Conservation (phyloP, 495 filamentous ascomycete genomes). For the Penicillium fimorum region DNA sequence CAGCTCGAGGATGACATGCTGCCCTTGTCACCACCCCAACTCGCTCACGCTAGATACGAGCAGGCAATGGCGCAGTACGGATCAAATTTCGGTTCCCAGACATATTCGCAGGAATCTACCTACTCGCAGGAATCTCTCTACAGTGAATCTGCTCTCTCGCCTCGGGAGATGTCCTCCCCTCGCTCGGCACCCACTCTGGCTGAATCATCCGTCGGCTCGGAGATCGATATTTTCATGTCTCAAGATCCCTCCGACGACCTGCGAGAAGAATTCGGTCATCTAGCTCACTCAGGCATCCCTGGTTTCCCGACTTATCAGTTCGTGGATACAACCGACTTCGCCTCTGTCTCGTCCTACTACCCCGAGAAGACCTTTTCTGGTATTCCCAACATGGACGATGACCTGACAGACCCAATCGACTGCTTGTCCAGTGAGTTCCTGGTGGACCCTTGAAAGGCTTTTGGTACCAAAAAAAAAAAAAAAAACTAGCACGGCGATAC, state of each 20-base stretch:
- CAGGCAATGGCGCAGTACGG: slow-evolving; percentile 27
- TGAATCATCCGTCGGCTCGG: slow-evolving; percentile 40
- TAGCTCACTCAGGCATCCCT: slow-evolving; percentile 31
- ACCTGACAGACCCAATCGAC: slow-evolving; percentile 34
- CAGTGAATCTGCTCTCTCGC: slow-evolving; percentile 29
- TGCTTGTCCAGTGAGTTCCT: slow-evolving; percentile 30
- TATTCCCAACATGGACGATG: slow-evolving; percentile 31
- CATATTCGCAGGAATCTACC: slow-evolving; percentile 28
- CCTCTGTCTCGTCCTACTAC: slow-evolving; percentile 35
- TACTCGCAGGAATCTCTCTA: slow-evolving; percentile 35
- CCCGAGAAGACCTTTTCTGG: slow-evolving; percentile 37
- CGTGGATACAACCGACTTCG: slow-evolving; percentile 34
- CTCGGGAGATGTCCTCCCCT: slow-evolving; percentile 39
- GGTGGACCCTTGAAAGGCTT: slow-evolving; percentile 22
- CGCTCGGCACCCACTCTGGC: slow-evolving; percentile 41
- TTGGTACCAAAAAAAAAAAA: neutral
- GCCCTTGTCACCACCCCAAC: slow-evolving; percentile 32
- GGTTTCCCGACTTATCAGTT: slow-evolving; percentile 35
- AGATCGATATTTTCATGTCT: slow-evolving; percentile 49
- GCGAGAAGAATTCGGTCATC: slow-evolving; percentile 33
- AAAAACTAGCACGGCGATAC: slow-evolving; percentile 15
- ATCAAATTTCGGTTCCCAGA: slow-evolving; percentile 22
- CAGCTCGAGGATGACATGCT: slow-evolving; percentile 45
- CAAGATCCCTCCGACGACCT: slow-evolving; percentile 37
- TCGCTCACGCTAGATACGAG: slow-evolving; percentile 28